Base-by-base conservation (phyloP, 2,329 filamentous ascomycete genomes). In the Fusarium palustre region DNA sequence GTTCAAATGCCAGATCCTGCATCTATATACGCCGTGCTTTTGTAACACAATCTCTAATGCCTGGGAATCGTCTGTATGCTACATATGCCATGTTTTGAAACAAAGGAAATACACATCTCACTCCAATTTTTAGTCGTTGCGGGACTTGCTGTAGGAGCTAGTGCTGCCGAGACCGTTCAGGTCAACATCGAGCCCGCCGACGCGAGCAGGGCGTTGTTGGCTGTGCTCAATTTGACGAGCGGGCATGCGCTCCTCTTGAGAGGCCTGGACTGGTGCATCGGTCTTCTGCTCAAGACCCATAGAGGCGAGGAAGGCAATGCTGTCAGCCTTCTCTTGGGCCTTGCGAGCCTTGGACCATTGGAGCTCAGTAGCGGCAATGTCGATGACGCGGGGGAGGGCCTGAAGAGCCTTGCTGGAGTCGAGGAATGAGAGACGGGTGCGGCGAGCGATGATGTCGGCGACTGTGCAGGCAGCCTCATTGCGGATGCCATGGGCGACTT, bases 401-500 rank as follows among this genome's bases (percentile, higher is more conserved):
- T 91, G 87, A 13, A 93, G 84, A 0, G 91, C 89, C 28, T 88
- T 88, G 75, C 92, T 87, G 2, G 90, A 90, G 77, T 93, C 92
- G 67, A 93, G 80, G 82, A 93, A 93, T n/a, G 91, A 90, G 45
- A 93, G 82, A 56, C 91, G 86, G 43, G 89, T 93, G 58, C 91
- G 85, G 57, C 91, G 88, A 18, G 90, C 88, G 59, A 93, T 85
- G 36, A 92, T 86, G 76, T 93, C 91, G 46, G 90, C 86, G 4
- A 90, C 90, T 4, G 89, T 91, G 77, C 91, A 89, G 4, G 91
- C 91, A 62, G 91, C 90, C 79, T 93, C 91, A 76, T 91, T 86
- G 61, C 90, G 88, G 24, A 92, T 86, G 12, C 89, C 90, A 78
- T 92, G 91, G 36, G 90, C 87, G 34, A 93, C 83, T 78, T 93